Evolutionary conservation across 2,329 filamentous ascomycete genomes (phyloP).

Genomic region (Colletotrichum coccodes): DNA sequence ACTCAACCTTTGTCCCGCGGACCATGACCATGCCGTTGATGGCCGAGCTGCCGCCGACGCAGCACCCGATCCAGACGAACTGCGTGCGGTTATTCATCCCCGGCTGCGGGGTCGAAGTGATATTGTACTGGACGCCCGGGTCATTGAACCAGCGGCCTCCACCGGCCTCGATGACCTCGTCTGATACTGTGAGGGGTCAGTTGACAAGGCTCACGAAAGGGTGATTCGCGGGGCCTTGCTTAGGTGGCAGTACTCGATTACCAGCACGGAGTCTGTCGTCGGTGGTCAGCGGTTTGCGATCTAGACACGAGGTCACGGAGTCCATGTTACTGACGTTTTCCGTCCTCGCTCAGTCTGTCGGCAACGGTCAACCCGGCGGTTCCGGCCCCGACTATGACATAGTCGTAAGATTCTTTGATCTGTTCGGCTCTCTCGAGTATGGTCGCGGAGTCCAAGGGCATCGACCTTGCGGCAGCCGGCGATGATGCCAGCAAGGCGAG

Average conservation of each 20-base stretch:
- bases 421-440: constrained; percentile 8
- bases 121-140: constrained; percentile 36
- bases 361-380: constrained; percentile 53
- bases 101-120: constrained; percentile 41
- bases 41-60: constrained; percentile 50
- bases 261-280: constrained; percentile 20
- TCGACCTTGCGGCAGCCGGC: not conserved
- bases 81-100: constrained; percentile 38
- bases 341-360: constrained; percentile 43
- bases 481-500: not conserved
- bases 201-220: fast-evolving
- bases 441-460: not conserved
- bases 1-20: constrained; percentile 47
- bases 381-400: constrained; percentile 53
- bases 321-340: constrained; percentile 38
- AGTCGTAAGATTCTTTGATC: constrained; percentile 35
- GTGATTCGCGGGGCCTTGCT: not conserved
- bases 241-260: constrained; percentile 29
- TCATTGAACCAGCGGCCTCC: constrained; percentile 27
- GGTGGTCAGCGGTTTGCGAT: not conserved
- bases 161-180: constrained; percentile 9
- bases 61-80: constrained; percentile 41
- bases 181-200: not conserved
- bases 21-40: constrained; percentile 51
- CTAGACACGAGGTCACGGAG: too few species aligned